Conservation (phyloP, 2,329 filamentous ascomycete genomes). For the Pseudocercospora eumusae region DNA sequence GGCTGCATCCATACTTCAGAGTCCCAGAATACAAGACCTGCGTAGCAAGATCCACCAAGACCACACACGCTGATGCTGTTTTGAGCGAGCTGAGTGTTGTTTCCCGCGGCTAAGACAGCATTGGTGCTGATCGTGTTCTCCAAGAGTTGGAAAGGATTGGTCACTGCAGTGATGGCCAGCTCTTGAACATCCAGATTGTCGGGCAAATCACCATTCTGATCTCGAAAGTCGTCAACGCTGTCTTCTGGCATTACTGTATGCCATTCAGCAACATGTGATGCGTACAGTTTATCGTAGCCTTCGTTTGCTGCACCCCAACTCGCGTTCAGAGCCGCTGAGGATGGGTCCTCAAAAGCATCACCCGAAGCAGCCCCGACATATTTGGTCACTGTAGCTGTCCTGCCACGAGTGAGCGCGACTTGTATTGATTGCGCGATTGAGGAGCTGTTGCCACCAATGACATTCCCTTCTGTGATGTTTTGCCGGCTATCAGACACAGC, state of each 20-base stretch:
- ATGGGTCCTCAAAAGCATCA: constrained; percentile 65
- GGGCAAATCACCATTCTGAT: constrained; percentile 59
- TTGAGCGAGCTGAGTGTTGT: constrained; percentile 56
- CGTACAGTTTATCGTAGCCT: constrained; percentile 59
- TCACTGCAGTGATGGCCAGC: constrained; percentile 56
- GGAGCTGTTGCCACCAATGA: constrained; percentile 60
- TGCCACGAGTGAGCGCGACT: constrained; percentile 55
- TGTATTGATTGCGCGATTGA: constrained; percentile 64
- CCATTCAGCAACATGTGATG: constrained; percentile 64
- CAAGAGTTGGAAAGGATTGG: constrained; percentile 59
- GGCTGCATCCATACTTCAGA: constrained; percentile 69
- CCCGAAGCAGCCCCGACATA: constrained; percentile 68
- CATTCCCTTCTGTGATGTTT: constrained; percentile 49
- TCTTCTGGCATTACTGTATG: constrained; percentile 59
- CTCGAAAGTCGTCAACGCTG: constrained; percentile 64
- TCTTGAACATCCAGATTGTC: constrained; percentile 59
- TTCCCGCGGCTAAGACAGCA: constrained; percentile 52
- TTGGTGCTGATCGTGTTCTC: constrained; percentile 59
- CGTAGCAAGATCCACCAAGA: constrained; percentile 67
- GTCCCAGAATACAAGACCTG: constrained; percentile 67
- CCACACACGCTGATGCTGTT: constrained; percentile 70
- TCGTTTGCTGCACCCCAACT: constrained; percentile 51
- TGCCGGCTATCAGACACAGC: constrained; percentile 46
- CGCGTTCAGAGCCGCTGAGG: constrained; percentile 57
- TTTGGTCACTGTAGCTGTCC: constrained; percentile 62